These are phyloP conservation scores for Schizochytrium sp. DNA, from an alignment of 108 stramenopile species.

Conservation along the genomic window DNA sequence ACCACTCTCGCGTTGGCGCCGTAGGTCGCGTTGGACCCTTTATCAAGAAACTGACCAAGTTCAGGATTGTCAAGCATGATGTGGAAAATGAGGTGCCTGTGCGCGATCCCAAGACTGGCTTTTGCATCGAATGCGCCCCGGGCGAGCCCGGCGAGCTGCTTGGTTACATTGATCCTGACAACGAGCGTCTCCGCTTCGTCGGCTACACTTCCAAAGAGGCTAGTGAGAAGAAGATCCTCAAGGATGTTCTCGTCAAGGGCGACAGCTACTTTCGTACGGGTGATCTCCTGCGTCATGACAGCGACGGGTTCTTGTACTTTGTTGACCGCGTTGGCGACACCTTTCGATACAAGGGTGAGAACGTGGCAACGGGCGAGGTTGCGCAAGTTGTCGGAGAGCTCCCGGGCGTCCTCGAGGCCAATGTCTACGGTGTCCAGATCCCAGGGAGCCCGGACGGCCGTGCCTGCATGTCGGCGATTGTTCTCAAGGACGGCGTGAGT, in stretches of 20 bases:
- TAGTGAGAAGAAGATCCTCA: conserved; percentile 38
- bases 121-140: conserved; percentile 25
- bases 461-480: conserved; percentile 38
- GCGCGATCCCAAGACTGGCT: conserved; percentile 29
- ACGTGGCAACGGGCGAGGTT: conserved; percentile 51
- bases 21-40: conserved; percentile 44
- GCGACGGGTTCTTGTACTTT: conserved; percentile 45
- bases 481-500: not conserved
- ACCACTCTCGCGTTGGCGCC: conserved; percentile 15
- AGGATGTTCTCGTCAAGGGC: conserved; percentile 27
- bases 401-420: conserved; percentile 30
- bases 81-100: conserved; percentile 26
- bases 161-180: conserved; percentile 30
- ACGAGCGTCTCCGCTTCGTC: conserved; percentile 28
- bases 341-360: conserved; percentile 59
- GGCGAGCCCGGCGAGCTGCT: conserved; percentile 48
- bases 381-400: conserved; percentile 24
- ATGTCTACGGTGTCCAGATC: conserved; percentile 37
- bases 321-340: conserved; percentile 54
- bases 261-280: conserved; percentile 49
- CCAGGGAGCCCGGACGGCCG: conserved; percentile 20
- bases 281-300: conserved; percentile 38
- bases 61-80: conserved; percentile 30
- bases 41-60: not conserved
- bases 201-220: conserved; percentile 45